phyloP scores from a whole-genome alignment of 495 filamentous ascomycete species.

The Hypomontagnella submonticulosa region DNA sequence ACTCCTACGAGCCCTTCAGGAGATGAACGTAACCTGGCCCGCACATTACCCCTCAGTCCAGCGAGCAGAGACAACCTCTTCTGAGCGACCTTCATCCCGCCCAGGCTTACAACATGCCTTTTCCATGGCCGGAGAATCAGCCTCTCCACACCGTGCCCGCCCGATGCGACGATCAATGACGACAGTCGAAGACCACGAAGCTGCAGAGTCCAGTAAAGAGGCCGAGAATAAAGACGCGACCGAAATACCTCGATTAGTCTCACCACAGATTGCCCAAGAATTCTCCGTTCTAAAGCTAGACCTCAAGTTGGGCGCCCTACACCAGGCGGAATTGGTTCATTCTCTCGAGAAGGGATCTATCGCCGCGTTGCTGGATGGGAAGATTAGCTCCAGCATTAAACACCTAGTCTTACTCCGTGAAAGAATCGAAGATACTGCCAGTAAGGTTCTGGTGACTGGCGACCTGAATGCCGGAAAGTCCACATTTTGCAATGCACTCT shows the following conservation, averaged over 20 bases:
- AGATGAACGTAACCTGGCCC: slow-evolving; percentile 91
- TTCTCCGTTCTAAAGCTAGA: slow-evolving; percentile 96
- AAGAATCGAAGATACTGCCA: slow-evolving; percentile 95
- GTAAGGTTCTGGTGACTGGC: slow-evolving; percentile 97
- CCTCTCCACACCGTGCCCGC: slow-evolving; percentile 49
- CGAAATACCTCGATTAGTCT: slow-evolving; percentile 82
- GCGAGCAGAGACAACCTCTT: slow-evolving; percentile 59
- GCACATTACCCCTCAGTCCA: slow-evolving; percentile 93
- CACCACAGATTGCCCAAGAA: slow-evolving; percentile 92
- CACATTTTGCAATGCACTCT: slow-evolving; percentile 95
- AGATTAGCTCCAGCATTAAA: slow-evolving; percentile 90
- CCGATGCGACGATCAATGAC: slow-evolving; percentile 79
- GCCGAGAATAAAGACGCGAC: slow-evolving; percentile 65
- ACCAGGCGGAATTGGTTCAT: slow-evolving; percentile 92
- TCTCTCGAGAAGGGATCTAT: slow-evolving; percentile 94
- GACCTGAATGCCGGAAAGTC: slow-evolving; percentile 98
- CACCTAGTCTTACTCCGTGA: slow-evolving; percentile 88
- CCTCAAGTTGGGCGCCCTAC: slow-evolving; percentile 84
- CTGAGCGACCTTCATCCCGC: slow-evolving; percentile 52
- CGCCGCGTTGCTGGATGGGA: slow-evolving; percentile 89
- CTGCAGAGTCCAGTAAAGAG: slow-evolving; percentile 77
- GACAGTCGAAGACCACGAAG: slow-evolving; percentile 67
- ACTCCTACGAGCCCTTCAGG: slow-evolving; percentile 78
- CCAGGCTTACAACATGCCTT: slow-evolving; percentile 67
- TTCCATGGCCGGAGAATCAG: slow-evolving; percentile 53